phyloP scores from a whole-genome alignment of 345 rosid species.

The Luvunga scandens region DNA sequence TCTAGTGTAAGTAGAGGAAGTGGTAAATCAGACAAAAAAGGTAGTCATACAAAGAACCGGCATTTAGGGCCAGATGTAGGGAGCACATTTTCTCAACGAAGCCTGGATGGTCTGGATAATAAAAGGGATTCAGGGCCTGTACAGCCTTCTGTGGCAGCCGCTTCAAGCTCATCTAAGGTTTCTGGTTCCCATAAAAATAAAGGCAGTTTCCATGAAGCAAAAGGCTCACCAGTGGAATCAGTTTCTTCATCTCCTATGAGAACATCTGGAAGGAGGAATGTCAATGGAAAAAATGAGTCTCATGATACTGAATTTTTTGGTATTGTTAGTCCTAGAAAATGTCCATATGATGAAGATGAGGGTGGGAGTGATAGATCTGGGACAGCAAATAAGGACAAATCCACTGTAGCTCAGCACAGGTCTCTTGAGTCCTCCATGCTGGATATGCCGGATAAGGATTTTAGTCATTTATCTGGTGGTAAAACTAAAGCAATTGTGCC shows the following conservation, averaged over 20 bases:
- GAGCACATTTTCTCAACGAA: slow-evolving; percentile 35
- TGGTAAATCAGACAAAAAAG: slow-evolving; percentile 51
- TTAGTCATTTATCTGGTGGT: slow-evolving; percentile 25
- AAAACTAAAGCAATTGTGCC: slow-evolving; percentile 48
- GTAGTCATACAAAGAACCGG: slow-evolving; percentile 38
- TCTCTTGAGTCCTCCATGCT: slow-evolving; percentile 44
- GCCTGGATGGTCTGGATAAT: slow-evolving; percentile 46
- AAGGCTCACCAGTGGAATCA: slow-evolving; percentile 85
- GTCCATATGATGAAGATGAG: slow-evolving; percentile 61
- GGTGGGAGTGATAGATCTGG: slow-evolving; percentile 62
- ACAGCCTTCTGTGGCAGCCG: slow-evolving; percentile 60
- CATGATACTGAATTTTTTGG: slow-evolving; percentile 38
- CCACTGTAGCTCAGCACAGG: slow-evolving; percentile 28
- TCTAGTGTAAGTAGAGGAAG: slow-evolving; percentile 51
- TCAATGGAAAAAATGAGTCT: slow-evolving; percentile 36
- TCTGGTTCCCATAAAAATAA: slow-evolving; percentile 75
- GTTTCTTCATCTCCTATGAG: slow-evolving; percentile 85
- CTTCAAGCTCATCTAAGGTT: slow-evolving; percentile 93
- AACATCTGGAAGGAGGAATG: slow-evolving; percentile 38
- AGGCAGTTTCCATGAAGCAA: slow-evolving; percentile 54
- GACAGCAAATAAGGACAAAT: slow-evolving; percentile 42
- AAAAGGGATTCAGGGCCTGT: slow-evolving; percentile 50
- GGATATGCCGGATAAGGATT: slow-evolving; percentile 48
- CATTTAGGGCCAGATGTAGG: slow-evolving; percentile 34
- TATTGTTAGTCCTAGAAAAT: slow-evolving; percentile 44